Percentiles rank a stretch among this genome's conserved stretches.
phyloP scores from a whole-genome alignment of 2,329 filamentous ascomycete species.

The Aspergillus unguis region DNA sequence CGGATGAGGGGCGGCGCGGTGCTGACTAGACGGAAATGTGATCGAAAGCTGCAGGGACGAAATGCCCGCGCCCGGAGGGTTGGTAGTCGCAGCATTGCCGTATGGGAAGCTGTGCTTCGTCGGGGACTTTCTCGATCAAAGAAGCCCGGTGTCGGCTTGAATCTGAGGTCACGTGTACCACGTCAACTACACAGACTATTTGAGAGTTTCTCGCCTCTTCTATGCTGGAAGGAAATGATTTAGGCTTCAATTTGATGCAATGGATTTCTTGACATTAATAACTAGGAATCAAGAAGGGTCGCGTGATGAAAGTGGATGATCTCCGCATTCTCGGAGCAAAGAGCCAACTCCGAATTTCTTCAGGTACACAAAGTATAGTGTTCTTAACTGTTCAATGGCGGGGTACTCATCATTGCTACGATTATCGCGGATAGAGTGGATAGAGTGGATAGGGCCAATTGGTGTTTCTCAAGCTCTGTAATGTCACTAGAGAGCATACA shows the following conservation, averaged over 20 bases:
- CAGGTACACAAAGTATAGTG: neutral
- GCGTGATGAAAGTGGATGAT: neutral
- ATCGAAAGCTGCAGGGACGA: constrained; percentile 11
- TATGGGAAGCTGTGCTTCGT: neutral
- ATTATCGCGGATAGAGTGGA: no score
- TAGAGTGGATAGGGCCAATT: no score
- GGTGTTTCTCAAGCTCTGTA: no score
- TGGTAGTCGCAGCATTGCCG: constrained; percentile 4
- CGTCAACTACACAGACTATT: neutral
- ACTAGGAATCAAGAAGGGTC: neutral
- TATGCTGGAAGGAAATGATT: no score
- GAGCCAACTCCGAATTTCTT: constrained; percentile 1
- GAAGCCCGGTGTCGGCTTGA: constrained; percentile 9
- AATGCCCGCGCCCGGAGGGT: constrained; percentile 11
- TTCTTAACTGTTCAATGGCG: no score
- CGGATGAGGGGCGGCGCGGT: constrained; percentile 57
- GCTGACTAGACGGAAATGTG: constrained; percentile 7
- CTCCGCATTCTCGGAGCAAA: constrained; percentile 4
- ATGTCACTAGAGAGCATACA: no score
- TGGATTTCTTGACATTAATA: no score
- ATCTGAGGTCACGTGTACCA: constrained; percentile 2
- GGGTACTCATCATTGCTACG: no score
- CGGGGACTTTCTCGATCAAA: neutral
- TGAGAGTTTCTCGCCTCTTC: no score
- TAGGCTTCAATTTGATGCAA: no score